A percentile compares a stretch with the other conserved stretches of the same genome.
phyloP scores from a whole-genome alignment of 768 basidiomycete genomes.

The Suillus alpinus region DNA sequence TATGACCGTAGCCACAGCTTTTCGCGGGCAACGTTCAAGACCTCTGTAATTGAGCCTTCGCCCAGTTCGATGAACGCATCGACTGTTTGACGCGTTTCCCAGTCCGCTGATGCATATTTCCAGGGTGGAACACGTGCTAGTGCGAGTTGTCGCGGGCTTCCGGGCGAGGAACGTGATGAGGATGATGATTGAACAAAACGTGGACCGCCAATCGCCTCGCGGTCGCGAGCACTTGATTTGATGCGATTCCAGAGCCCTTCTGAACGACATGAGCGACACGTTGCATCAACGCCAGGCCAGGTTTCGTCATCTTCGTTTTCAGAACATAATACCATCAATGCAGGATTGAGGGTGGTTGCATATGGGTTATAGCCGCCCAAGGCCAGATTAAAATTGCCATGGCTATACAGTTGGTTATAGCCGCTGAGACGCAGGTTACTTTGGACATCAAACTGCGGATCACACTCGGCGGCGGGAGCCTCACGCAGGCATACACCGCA shows the following conservation, averaged over 20 bases:
- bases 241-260: conserved; percentile 67
- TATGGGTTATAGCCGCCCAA: conserved; percentile 26
- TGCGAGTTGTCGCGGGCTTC: conserved; percentile 12
- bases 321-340: conserved; percentile 44
- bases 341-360: conserved; percentile 21
- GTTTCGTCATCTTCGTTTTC: conserved; percentile 75
- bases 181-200: conserved; percentile 23
- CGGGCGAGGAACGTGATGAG: conserved; percentile 11
- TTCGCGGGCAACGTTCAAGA: conserved; percentile 61
- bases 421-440: conserved; percentile 29
- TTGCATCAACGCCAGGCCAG: conserved; percentile 63
- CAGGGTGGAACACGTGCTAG: conserved; percentile 23
- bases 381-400: conserved; percentile 17
- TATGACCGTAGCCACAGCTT: conserved; percentile 65
- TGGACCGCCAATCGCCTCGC: conserved; percentile 55
- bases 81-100: conserved; percentile 66
- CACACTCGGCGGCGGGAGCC: conserved; percentile 43
- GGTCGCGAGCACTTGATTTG: conserved; percentile 44
- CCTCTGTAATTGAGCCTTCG: conserved; percentile 64
- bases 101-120: conserved; percentile 42
- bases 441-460: conserved; percentile 33
- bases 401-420: conserved; percentile 30
- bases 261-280: conserved; percentile 62
- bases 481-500: conserved; percentile 74
- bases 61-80: conserved; percentile 73